A percentile compares a stretch with the other conserved stretches of the same genome.
Evolutionary conservation across 306 rosid genomes (phyloP).

Genomic region (Dryas alaskensis): DNA sequence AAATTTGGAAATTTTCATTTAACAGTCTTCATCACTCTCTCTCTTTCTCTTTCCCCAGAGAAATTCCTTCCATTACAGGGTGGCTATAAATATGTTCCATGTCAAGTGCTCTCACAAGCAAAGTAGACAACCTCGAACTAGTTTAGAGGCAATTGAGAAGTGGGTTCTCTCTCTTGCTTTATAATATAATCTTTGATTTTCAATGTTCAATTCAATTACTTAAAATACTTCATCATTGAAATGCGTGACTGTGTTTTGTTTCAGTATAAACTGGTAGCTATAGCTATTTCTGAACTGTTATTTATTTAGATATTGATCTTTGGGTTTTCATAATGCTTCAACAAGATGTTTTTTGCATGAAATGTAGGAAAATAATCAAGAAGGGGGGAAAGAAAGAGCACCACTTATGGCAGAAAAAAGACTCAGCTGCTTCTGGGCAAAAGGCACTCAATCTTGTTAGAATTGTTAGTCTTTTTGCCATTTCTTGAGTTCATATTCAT

Average conservation of each 20-base stretch:
- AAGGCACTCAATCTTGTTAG: slow-evolving; percentile 77
- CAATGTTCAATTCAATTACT: neutral
- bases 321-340: slow-evolving; percentile 5
- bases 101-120: slow-evolving; percentile 34
- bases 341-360: neutral
- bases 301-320: neutral
- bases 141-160: slow-evolving; percentile 47
- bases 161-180: slow-evolving; percentile 25
- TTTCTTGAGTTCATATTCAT: slow-evolving; percentile 4
- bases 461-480: slow-evolving; percentile 44
- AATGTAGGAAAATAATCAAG: slow-evolving; percentile 57
- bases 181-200: neutral
- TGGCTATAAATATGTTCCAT: slow-evolving; percentile 1
- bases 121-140: slow-evolving; percentile 22
- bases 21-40: neutral
- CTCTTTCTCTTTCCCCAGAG: slow-evolving; percentile 12
- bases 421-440: slow-evolving; percentile 79
- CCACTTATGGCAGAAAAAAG: slow-evolving; percentile 81
- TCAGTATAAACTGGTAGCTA: neutral
- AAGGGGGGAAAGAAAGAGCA: slow-evolving; percentile 48
- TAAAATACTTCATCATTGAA: neutral
- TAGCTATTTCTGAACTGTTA: neutral
- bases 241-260: neutral
- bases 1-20: neutral
- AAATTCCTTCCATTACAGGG: slow-evolving; percentile 2